Percentiles rank a stretch among this genome's conserved stretches.
phyloP scores from a whole-genome alignment of 225 moss, liverwort and hornwort genomes.

The Straminergon stramineum region DNA sequence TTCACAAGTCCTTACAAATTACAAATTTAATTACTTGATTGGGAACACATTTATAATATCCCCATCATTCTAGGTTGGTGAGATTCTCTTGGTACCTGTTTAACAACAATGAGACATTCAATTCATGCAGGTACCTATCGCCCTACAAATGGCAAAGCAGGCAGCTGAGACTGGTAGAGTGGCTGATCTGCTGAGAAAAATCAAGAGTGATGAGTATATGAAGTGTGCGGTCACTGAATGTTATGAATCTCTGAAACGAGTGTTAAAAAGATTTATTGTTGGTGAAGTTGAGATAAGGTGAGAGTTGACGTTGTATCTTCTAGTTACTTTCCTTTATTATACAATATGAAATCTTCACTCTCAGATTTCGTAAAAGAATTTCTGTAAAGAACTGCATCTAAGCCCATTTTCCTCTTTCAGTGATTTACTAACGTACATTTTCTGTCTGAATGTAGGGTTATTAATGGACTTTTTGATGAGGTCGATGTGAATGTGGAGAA shows the following conservation, averaged over 20 bases:
- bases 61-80: background rate
- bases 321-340: background rate
- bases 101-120: background rate
- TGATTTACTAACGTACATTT: background rate
- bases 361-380: background rate
- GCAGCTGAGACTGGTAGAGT: conserved; percentile 77
- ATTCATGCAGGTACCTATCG: conserved; percentile 69
- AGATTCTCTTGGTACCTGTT: background rate
- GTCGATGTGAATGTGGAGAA: conserved; percentile 64
- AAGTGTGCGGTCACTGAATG: conserved; percentile 91
- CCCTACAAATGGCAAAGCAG: conserved; percentile 84
- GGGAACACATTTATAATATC: background rate
- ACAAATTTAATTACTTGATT: background rate
- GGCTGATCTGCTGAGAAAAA: conserved; percentile 67
- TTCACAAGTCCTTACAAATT: background rate
- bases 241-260: conserved; percentile 82
- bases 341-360: background rate
- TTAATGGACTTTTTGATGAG: conserved; percentile 71
- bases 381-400: background rate
- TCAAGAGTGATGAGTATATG: conserved; percentile 85
- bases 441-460: conserved; percentile 32
- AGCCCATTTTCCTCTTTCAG: background rate
- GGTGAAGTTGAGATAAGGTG: conserved; percentile 81
- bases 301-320: background rate
- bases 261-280: conserved; percentile 61